Percentiles rank a stretch among this genome's conserved stretches.
Evolutionary conservation across 2,329 filamentous ascomycete species (phyloP).

Genomic region (Aspergillus sp.): DNA sequence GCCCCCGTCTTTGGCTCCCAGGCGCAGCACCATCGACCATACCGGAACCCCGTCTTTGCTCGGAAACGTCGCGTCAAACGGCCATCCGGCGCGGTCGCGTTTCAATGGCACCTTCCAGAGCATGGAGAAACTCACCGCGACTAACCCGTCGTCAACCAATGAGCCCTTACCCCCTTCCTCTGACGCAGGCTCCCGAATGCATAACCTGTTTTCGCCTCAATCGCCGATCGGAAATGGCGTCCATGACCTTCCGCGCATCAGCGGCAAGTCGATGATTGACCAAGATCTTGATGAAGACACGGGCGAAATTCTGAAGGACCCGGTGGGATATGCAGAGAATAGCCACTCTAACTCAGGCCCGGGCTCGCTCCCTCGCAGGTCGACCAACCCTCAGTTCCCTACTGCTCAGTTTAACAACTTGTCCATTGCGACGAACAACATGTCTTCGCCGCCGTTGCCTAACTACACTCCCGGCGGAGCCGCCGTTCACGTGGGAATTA

Average conservation of each 20-base stretch:
- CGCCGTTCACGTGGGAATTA: conserved; percentile 47
- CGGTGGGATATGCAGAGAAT: conserved; percentile 68
- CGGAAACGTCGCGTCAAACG: conserved; percentile 31
- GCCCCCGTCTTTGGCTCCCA: conserved; percentile 31
- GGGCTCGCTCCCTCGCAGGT: conserved; percentile 54
- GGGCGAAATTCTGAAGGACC: conserved; percentile 61
- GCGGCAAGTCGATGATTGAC: conserved; percentile 64
- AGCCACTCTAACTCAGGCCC: conserved; percentile 49
- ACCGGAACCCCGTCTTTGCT: conserved; percentile 35
- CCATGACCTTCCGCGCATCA: conserved; percentile 51
- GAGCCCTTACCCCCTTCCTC: conserved; percentile 52
- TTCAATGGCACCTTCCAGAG: conserved; percentile 63
- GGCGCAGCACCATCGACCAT: conserved; percentile 57
- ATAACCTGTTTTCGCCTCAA: conserved; percentile 61
- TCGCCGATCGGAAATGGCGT: conserved; percentile 59
- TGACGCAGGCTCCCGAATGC: conserved; percentile 50
- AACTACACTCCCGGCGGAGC: conserved; percentile 53
- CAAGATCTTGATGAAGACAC: conserved; percentile 65
- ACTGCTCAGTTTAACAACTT: conserved; percentile 67
- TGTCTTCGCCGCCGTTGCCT: conserved; percentile 57
- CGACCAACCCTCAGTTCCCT: conserved; percentile 71
- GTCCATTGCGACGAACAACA: conserved; percentile 67
- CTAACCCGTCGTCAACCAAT: conserved; percentile 45
- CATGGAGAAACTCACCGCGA: conserved; percentile 57
- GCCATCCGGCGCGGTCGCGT: conserved; percentile 52